Evolutionary conservation across 2,329 filamentous ascomycete genomes (phyloP).

Genomic region (Claviceps sp.): DNA sequence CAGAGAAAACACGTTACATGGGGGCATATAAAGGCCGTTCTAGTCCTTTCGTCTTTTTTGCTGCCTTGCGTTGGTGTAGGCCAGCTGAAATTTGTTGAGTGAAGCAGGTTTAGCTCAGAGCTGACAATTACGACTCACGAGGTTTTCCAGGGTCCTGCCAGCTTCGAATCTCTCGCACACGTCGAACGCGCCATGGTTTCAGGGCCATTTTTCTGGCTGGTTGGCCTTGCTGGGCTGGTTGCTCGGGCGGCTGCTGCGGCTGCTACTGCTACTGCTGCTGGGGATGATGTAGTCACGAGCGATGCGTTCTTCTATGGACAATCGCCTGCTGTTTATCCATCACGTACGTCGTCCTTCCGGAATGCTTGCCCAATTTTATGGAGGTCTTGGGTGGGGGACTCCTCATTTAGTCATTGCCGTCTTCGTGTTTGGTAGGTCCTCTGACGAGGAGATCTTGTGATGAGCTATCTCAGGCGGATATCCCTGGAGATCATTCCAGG

Average conservation of each 20-base stretch:
- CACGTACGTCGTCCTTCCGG: constrained; percentile 24
- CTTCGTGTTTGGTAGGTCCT: too few relatives aligned
- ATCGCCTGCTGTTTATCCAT: constrained; percentile 37
- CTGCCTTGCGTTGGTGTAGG: too few relatives aligned
- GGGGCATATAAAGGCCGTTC: too few relatives aligned
- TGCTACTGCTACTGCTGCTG: constrained; percentile 2
- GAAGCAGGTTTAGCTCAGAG: too few relatives aligned
- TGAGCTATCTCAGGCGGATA: neutral
- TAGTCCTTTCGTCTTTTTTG: too few relatives aligned
- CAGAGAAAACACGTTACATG: too few relatives aligned
- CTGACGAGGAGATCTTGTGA: neutral
- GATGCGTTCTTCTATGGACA: constrained; percentile 35
- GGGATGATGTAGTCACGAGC: constrained; percentile 20
- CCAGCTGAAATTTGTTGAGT: too few relatives aligned
- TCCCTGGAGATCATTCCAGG: too few relatives aligned
- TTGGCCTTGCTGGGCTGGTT: constrained; percentile 3
- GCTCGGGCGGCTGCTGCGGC: constrained; percentile 4
- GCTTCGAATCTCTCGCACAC: neutral
- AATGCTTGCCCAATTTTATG: too few relatives aligned
- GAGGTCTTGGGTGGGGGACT: too few relatives aligned
- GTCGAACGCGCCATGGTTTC: neutral
- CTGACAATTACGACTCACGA: neutral
- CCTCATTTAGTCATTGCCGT: too few relatives aligned
- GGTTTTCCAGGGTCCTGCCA: neutral
- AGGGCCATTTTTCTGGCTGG: neutral